phyloP scores from a whole-genome alignment of 2,329 filamentous ascomycete species.

The Hypomyces rosellus region DNA sequence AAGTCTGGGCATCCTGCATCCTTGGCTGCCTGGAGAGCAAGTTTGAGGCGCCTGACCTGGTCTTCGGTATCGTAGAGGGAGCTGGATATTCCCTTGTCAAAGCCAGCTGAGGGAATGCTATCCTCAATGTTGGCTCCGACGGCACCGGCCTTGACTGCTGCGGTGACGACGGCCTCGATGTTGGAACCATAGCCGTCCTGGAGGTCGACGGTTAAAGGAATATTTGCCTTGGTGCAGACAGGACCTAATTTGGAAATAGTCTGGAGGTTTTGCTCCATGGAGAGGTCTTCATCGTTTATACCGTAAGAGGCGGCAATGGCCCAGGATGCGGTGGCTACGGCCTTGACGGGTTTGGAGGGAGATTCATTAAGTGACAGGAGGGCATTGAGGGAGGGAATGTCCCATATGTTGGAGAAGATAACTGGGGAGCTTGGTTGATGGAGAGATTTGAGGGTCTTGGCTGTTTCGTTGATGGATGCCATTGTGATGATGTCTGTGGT shows the following conservation, averaged over 20 bases:
- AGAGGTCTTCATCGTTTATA: conserved; percentile 42
- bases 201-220: conserved; percentile 51
- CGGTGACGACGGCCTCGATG: conserved; percentile 38
- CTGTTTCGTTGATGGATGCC: conserved; percentile 25
- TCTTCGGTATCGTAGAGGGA: conserved; percentile 34
- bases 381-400: conserved; percentile 40
- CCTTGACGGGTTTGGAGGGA: conserved; percentile 30
- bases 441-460: conserved; percentile 34
- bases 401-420: conserved; percentile 51
- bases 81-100: conserved; percentile 24
- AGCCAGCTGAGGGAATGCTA: conserved; percentile 28
- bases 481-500: not conserved
- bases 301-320: conserved; percentile 42
- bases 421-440: conserved; percentile 46
- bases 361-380: conserved; percentile 37
- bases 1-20: conserved; percentile 47
- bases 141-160: conserved; percentile 43
- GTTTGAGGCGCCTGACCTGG: conserved; percentile 41
- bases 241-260: conserved; percentile 39
- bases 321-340: conserved; percentile 45
- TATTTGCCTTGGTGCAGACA: conserved; percentile 31
- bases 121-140: conserved; percentile 58
- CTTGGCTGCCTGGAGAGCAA: conserved; percentile 35
- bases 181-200: conserved; percentile 53
- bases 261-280: conserved; percentile 43